phyloP scores from a whole-genome alignment of 176 grass and related monocot genomes.

The Luzula sylvatica region DNA sequence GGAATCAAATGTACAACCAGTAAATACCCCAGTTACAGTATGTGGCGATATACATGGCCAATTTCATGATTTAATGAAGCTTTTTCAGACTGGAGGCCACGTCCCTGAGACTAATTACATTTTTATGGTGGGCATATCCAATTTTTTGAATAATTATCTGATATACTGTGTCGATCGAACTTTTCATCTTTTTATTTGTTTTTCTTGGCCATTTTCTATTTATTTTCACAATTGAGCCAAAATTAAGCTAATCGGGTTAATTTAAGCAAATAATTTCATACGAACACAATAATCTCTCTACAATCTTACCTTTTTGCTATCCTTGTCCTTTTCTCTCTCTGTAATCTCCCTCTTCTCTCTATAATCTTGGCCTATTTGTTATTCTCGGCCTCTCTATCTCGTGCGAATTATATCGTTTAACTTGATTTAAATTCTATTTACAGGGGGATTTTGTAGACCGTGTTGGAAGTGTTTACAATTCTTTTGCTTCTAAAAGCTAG shows the following conservation, averaged over 20 bases:
- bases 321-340: too few species aligned
- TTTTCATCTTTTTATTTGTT: background rate
- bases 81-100: slow-evolving; percentile 94
- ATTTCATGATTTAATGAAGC: slow-evolving; percentile 99
- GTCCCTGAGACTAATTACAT: slow-evolving; percentile 98
- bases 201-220: background rate
- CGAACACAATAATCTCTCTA: too few species aligned
- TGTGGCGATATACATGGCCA: slow-evolving; percentile 98
- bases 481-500: slow-evolving; percentile 97
- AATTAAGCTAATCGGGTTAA: too few species aligned
- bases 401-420: background rate
- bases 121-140: slow-evolving; percentile 62
- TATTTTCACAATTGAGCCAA: background rate
- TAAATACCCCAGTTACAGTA: slow-evolving; percentile 93
- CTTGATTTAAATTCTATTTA: background rate
- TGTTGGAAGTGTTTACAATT: slow-evolving; percentile 95
- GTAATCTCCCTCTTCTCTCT: too few species aligned
- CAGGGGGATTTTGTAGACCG: slow-evolving; percentile 99
- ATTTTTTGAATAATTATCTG: background rate
- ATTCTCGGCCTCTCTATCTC: too few species aligned
- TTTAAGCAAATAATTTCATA: too few species aligned
- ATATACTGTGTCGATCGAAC: slow-evolving; percentile 1
- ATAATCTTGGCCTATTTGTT: too few species aligned
- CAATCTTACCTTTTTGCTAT: too few species aligned
- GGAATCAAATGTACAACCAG: slow-evolving; percentile 96